Evolutionary conservation across 2,329 filamentous ascomycete species (phyloP), one percentile per base, ranked within the genome.

Genomic region (Penicillium rolfsii): DNA sequence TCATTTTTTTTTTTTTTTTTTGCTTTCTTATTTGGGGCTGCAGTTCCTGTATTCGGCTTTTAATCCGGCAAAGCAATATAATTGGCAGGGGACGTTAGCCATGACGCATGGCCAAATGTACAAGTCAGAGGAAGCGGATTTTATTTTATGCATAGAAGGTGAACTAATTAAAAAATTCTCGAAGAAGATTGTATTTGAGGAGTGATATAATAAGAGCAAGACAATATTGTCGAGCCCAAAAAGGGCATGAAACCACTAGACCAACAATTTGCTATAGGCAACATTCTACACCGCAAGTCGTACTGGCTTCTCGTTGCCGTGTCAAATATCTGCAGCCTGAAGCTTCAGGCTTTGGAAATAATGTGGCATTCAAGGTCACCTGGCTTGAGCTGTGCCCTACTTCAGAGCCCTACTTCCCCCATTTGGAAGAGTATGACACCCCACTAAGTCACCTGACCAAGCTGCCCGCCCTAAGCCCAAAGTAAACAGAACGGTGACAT

Each of bases 381-480:
- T 46, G 43, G 12, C 2, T 8, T 1, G 2, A 5, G 4, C 2
- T 5, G 1, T 16, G 24, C 45, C 45, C 45, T 48, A 48, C 6
- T 48, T 5, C 1, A 3, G 4, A 54, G 57, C 50, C 57, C 41
- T 54, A 54, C 28, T 22, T 24, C 36, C 40, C 41, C 11, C 2
- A 22, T 53, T 53, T 2, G 36, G 50, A 11, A 8, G 6, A 26
- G 12, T 3, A 24, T 30, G 12, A 19, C 6, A 22, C 50, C 11
- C n/a, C 12, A n/a, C n/a, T 22, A n/a, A 56, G 26, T 26, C 52
- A 59, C 43, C 33, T 57, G 45, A 55, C 14, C 5, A 3, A 30
- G 28, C 26, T 14, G 19, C 57, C 59, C 61, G 35, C 62, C 57
- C 64, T 66, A 68, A 55, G 6, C 64, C 61, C 24, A 54, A 65